Percentiles rank a stretch among this genome's conserved stretches.
These are phyloP conservation scores for Lizonia empirigonia DNA, from an alignment of 2,329 filamentous ascomycete genomes.

Conservation along the genomic window DNA sequence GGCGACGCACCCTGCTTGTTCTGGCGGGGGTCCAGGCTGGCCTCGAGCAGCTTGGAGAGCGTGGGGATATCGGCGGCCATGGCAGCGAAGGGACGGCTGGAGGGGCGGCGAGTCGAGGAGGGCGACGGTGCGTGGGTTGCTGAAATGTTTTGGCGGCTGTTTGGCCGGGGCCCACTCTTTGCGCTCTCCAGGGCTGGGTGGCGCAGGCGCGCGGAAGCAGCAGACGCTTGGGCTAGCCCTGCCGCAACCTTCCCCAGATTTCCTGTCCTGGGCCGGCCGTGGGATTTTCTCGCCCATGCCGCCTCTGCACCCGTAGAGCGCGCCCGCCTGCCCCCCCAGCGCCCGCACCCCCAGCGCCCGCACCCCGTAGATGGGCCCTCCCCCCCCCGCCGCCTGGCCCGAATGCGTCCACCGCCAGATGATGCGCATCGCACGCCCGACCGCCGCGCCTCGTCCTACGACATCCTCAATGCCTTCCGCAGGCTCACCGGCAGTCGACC, in stretches of 20 bases:
- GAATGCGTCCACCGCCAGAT: slow-evolving; percentile 47
- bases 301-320: not conserved
- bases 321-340: not conserved
- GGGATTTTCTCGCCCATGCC: slow-evolving; percentile 2
- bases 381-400: too few species aligned
- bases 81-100: slow-evolving; percentile 18
- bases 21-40: slow-evolving; percentile 84
- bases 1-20: slow-evolving; percentile 79
- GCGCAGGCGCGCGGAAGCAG: slow-evolving; percentile 3
- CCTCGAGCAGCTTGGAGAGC: slow-evolving; percentile 83
- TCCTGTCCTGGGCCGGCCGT: not conserved
- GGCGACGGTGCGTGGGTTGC: slow-evolving; percentile 2
- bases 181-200: not conserved
- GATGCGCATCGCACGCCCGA: slow-evolving; percentile 47
- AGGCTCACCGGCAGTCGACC: slow-evolving; percentile 44
- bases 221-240: not conserved
- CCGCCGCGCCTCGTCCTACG: slow-evolving; percentile 46
- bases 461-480: slow-evolving; percentile 47
- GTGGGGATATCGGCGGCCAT: slow-evolving; percentile 67
- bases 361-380: too few species aligned
- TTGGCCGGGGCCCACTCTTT: slow-evolving; percentile 13
- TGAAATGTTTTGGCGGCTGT: slow-evolving; percentile 21
- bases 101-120: slow-evolving; percentile 3
- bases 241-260: slow-evolving; percentile 22
- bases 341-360: slow-evolving; percentile 7